Evolutionary conservation across 768 basidiomycete species (phyloP).

Genomic region (Trametes cubensis): DNA sequence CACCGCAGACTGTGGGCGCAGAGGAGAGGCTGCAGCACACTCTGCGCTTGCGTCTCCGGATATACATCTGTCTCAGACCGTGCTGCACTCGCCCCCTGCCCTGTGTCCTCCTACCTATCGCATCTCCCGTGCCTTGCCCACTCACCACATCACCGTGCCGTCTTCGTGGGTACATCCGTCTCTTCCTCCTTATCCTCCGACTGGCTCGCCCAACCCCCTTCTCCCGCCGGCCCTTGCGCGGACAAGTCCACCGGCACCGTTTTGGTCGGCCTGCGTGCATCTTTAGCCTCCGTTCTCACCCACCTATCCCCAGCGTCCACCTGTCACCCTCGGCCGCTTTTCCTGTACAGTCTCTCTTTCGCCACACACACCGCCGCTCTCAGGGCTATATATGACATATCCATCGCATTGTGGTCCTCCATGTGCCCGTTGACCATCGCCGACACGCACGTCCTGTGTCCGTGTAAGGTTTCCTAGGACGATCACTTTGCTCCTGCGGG

Average conservation of each 20-base stretch:
- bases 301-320: conserved; percentile 5
- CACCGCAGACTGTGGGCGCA: background rate
- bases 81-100: background rate
- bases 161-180: background rate
- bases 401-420: background rate
- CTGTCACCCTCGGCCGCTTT: conserved; percentile 9
- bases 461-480: background rate
- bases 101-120: background rate
- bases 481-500: background rate
- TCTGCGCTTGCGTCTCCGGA: too few species aligned
- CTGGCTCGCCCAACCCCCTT: conserved; percentile 8
- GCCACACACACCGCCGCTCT: conserved; percentile 5
- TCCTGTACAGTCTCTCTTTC: background rate
- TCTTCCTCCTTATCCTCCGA: conserved; percentile 1
- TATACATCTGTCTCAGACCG: background rate
- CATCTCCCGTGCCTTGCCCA: conserved; percentile 9
- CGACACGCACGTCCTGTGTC: conserved; percentile 11
- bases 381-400: conserved; percentile 19
- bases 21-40: background rate
- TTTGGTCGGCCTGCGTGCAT: conserved; percentile 4
- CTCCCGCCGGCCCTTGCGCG: conserved; percentile 10
- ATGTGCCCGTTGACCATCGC: background rate
- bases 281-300: conserved; percentile 14
- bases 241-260: conserved; percentile 7
- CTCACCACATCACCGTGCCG: conserved; percentile 16